Percentiles rank a stretch among this genome's conserved stretches.
phyloP scores from a whole-genome alignment of 306 rosid species.

The Castanea sativa region DNA sequence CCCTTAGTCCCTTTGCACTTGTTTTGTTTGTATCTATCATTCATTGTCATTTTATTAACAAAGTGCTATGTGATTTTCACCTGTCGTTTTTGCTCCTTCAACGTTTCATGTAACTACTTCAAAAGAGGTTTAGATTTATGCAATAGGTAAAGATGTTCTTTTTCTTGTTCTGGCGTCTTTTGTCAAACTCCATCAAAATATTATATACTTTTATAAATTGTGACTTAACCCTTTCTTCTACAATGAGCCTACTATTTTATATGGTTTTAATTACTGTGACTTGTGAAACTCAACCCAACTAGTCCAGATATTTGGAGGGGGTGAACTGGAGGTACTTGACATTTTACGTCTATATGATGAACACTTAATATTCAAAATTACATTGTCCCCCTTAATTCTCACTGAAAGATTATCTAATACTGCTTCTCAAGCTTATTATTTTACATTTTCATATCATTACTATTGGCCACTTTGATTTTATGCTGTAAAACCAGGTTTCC shows the following conservation, averaged over 20 bases:
- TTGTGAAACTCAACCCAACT: neutral
- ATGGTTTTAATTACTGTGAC: neutral
- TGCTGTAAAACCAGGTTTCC: constrained; percentile 4
- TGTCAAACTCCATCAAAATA: neutral
- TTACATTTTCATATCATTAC: neutral
- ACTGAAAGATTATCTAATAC: neutral
- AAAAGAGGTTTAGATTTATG: neutral
- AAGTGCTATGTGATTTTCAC: neutral
- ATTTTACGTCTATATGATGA: neutral
- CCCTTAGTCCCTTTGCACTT: neutral
- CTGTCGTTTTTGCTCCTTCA: neutral
- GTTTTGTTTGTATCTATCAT: neutral
- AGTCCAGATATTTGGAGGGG: neutral
- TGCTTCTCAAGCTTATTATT: neutral
- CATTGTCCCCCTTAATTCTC: neutral
- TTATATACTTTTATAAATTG: neutral
- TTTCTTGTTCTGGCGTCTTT: neutral
- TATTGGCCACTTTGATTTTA: constrained; percentile 6
- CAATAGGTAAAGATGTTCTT: neutral
- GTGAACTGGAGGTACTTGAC: neutral
- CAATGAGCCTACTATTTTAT: neutral
- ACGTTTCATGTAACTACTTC: neutral
- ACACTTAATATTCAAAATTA: neutral
- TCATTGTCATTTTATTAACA: constrained; percentile 1
- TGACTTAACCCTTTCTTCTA: neutral